Evolutionary conservation across 163 green algal genomes (phyloP), one percentile per base, ranked within the genome.

Genomic region (Volvox carteri): DNA sequence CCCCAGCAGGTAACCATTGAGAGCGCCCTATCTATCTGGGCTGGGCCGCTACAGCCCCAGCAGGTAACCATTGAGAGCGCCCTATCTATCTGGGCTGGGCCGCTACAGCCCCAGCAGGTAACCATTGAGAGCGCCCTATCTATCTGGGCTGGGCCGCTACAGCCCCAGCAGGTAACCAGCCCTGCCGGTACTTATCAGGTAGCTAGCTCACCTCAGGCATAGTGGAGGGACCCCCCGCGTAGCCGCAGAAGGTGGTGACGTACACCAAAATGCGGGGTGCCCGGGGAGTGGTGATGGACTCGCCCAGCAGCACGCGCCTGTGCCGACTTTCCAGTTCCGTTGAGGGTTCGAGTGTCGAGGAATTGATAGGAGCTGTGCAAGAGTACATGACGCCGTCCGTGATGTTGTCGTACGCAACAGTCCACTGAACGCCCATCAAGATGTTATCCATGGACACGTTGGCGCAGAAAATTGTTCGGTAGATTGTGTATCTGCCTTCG

Each of bases 321-420:
- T 75, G 33, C 28, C 33, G 48, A n/a, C n/a, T n/a, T n/a, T n/a
- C n/a, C 65, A 89, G 35, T 18, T 60, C 90, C 28, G 73, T 78
- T 21, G 2, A n/a, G 16, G n/a, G 9, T 7, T 46, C 65, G 30
- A 28, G 6, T 21, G 5, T 35, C 14, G 19, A 19, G 9, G 56
- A 5, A 5, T 5, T n/a, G 30, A 35, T 75, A 23, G 65, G 65
- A 9, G 1, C 30, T 4, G 65, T 25, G 30, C 65, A 75, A 21
- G 65, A 48, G 2, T 48, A 23, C n/a, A 75, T 46, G 30, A 75
- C 30, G 35, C 65, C 65, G 25, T 75, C 65, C 8, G 5, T 19
- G 25, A 75, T 75, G 1, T 75, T 75, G 65, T 75, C 30, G 65
- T n/a, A 44, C 30, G 30, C 16, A 23, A 75, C 65, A 19, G 30